Conservation (phyloP, 108 stramenopile species). For the Discostella stelligeroides region DNA sequence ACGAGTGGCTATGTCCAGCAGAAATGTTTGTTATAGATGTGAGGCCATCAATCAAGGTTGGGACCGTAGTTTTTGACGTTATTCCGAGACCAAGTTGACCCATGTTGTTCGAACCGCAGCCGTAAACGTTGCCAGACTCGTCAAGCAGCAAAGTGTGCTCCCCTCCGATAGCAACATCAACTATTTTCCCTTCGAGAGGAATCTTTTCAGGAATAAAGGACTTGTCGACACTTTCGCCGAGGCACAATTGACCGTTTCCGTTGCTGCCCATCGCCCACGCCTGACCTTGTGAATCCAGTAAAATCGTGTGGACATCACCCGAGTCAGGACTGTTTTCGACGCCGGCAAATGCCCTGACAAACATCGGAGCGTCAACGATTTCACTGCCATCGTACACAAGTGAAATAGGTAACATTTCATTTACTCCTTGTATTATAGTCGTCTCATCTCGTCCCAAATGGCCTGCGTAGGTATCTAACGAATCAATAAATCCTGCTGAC, state of each 20-base stretch:
- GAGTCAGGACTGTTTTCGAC: slow-evolving; percentile 33
- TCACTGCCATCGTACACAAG: slow-evolving; percentile 28
- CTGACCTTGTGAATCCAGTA: slow-evolving; percentile 38
- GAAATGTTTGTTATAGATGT: slow-evolving; percentile 19
- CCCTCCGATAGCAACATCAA: slow-evolving; percentile 53
- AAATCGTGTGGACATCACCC: slow-evolving; percentile 33
- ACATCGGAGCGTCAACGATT: slow-evolving; percentile 31
- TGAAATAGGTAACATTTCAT: slow-evolving; percentile 26
- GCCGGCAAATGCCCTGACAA: slow-evolving; percentile 43
- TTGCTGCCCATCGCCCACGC: slow-evolving; percentile 50
- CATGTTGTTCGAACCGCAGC: slow-evolving; percentile 52
- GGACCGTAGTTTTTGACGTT: slow-evolving; percentile 10
- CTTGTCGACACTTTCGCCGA: slow-evolving; percentile 36
- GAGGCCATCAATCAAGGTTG: slow-evolving; percentile 20
- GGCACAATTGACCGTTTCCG: slow-evolving; percentile 37
- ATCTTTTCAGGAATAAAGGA: slow-evolving; percentile 42
- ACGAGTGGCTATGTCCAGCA: slow-evolving; percentile 39
- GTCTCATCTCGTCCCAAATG: slow-evolving; percentile 9
- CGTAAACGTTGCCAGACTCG: slow-evolving; percentile 41
- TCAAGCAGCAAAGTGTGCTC: slow-evolving; percentile 48
- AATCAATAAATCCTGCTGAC: slow-evolving; percentile 14
- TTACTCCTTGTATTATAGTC: not conserved
- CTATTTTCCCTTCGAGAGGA: slow-evolving; percentile 37
- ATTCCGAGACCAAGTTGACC: slow-evolving; percentile 52
- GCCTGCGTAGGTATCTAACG: slow-evolving; percentile 7